These are phyloP conservation scores for Fusarium sp. DNA, from an alignment of 2,329 filamentous ascomycete genomes.

Conservation along the genomic window DNA sequence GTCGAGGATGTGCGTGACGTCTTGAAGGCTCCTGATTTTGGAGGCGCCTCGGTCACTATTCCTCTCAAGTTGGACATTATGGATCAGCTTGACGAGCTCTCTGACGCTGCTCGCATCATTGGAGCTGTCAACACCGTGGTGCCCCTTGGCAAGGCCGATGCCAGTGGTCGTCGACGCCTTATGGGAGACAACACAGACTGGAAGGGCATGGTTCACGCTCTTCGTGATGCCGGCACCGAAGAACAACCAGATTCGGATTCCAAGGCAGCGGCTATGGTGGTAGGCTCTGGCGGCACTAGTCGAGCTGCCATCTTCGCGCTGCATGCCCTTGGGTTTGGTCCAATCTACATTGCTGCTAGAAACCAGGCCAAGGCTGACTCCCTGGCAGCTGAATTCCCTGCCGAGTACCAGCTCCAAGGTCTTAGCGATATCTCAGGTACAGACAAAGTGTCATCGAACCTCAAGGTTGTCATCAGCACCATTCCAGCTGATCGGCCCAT, in stretches of 20 bases:
- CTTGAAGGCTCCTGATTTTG: conserved; percentile 79
- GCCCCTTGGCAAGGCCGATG: conserved; percentile 57
- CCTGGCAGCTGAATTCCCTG: conserved; percentile 78
- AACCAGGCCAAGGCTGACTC: conserved; percentile 73
- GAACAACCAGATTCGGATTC: conserved; percentile 52
- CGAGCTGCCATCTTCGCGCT: conserved; percentile 91
- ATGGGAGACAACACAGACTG: conserved; percentile 96
- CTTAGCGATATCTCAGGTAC: conserved; percentile 64
- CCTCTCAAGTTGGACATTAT: conserved; percentile 93
- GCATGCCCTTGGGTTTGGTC: conserved; percentile 82
- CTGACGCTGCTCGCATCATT: conserved; percentile 81
- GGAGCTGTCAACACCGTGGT: conserved; percentile 96
- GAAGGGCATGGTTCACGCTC: conserved; percentile 86
- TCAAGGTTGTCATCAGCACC: conserved; percentile 82
- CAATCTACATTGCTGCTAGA: conserved; percentile 88
- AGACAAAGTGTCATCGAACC: conserved; percentile 60
- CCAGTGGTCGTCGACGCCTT: conserved; percentile 63
- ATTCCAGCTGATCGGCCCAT: conserved; percentile 90
- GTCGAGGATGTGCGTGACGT: conserved; percentile 69
- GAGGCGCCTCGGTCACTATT: conserved; percentile 94
- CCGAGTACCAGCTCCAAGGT: conserved; percentile 75
- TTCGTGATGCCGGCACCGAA: conserved; percentile 74
- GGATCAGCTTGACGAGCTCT: conserved; percentile 80
- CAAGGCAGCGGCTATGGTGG: conserved; percentile 81
- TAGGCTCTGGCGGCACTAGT: conserved; percentile 92